Percentiles rank a stretch among this genome's conserved stretches.
phyloP scores from a whole-genome alignment of 305 asterid species.

The Solanum aculeatissimum region DNA sequence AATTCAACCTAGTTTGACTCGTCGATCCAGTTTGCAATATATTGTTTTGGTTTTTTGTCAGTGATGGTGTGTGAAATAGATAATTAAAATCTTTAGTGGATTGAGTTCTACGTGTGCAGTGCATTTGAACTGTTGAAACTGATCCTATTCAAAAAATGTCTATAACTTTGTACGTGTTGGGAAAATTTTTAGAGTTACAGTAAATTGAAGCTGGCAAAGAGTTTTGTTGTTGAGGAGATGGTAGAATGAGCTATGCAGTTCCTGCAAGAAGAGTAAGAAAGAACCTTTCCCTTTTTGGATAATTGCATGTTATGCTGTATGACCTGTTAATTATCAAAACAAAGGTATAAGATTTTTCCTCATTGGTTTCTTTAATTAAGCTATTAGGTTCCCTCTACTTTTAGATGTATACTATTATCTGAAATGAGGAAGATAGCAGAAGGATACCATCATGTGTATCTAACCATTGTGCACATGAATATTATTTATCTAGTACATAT shows the following conservation, averaged over 20 bases:
- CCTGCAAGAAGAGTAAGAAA: not conserved
- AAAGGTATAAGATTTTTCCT: not conserved
- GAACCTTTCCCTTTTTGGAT: not conserved
- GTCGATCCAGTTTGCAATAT: not conserved
- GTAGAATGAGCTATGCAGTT: not conserved
- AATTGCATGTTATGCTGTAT: not conserved
- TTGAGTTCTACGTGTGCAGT: not conserved
- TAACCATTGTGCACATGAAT: not conserved
- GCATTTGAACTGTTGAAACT: not conserved
- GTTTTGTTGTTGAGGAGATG: not conserved
- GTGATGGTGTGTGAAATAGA: not conserved
- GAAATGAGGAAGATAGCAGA: not conserved
- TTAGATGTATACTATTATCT: not conserved
- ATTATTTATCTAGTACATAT: not conserved
- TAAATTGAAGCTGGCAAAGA: not conserved
- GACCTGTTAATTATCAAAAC: not conserved
- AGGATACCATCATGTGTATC: not conserved
- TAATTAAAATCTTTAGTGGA: not conserved
- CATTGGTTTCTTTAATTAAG: not conserved
- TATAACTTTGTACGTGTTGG: not conserved
- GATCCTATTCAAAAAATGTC: not conserved
- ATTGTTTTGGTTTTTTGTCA: not conserved
- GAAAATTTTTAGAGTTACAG: not conserved
- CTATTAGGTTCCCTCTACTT: not conserved
- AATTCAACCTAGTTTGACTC: not conserved